Base-by-base conservation (phyloP, 345 rosid genomes). In the Citrus hindsii region DNA sequence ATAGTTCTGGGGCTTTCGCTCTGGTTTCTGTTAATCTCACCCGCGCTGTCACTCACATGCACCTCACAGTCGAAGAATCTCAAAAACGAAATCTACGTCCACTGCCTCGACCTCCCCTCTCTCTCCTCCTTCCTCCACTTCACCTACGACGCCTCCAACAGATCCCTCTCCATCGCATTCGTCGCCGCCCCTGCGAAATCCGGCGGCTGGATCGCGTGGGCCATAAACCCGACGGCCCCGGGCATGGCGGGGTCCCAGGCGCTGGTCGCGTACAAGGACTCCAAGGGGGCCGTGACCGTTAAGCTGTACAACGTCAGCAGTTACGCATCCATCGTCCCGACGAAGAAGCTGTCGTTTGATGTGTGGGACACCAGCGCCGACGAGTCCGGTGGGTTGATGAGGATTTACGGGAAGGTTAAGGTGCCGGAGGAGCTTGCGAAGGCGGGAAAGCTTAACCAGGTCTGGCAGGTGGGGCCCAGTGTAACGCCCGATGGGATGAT, bases 391-490 rank as follows among this genome's bases (percentile, higher is more conserved):
- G 94, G 90, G 8, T 40, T 64, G 8, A 73, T 89, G 84, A 83
- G 79, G 32, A 79, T 94, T 27, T 94, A 87, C 33, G 98, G 90
- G 38, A 86, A 83, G 22, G 71, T 94, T 53, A 87, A 93, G 79
- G 83, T 94, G 56, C 92, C 98, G 70, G 87, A 84, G 56, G 83
- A 82, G 53, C 82, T 86, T 28, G 88, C 83, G 33, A 83, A 86
- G n/a, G 79, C 63, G 9, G 88, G 87, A 53, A 83, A 81, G 51
- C 73, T 92, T 6, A 89, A 95, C 79, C 97, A 93, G 83, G 92
- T 93, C 13, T 95, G 98, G 98, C 97, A 95, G 78, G 87, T 93
- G 0, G 98, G 97, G 32, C 89, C 94, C 27, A 38, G 71, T 10
- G 79, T 86, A 3, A 68, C 53, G 32, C 33, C 83, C 0, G 46